Evolutionary conservation across 441 rosid genomes (phyloP).

Genomic region (Capsella rubella): DNA sequence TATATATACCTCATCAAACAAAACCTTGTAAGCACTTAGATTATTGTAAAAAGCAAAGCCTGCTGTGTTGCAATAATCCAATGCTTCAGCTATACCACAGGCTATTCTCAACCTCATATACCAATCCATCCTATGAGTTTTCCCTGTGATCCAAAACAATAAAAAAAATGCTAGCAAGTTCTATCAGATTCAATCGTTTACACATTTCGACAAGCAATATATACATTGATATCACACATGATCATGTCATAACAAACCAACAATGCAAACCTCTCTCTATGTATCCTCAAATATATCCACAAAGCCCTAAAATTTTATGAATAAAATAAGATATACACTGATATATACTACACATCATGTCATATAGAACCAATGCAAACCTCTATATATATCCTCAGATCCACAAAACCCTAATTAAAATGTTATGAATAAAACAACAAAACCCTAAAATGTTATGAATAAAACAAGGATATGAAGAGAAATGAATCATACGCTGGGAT

Average conservation of each 20-base stretch:
- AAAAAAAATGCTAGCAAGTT: conserved; percentile 2
- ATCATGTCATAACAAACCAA: conserved; percentile 1
- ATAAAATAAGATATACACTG: background rate
- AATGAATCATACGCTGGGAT: conserved; percentile 66
- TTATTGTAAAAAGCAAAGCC: conserved; percentile 79
- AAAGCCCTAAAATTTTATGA: no score
- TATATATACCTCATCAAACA: conserved; percentile 76
- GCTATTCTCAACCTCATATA: conserved; percentile 80
- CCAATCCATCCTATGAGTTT: conserved; percentile 79
- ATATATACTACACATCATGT: background rate
- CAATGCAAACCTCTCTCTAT: background rate
- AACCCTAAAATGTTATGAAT: background rate
- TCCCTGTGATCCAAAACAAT: conserved; percentile 56
- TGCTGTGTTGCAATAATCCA: conserved; percentile 64
- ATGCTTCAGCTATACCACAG: conserved; percentile 72
- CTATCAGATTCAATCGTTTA: background rate
- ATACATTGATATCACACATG: background rate
- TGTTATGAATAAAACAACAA: background rate
- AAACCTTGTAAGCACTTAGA: conserved; percentile 79
- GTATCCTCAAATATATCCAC: no score
- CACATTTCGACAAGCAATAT: background rate
- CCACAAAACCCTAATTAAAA: background rate
- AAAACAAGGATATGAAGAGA: background rate
- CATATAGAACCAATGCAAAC: background rate
- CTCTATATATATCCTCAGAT: conserved; percentile 3